A percentile compares a stretch with the other conserved stretches of the same genome.
Conservation (phyloP, 495 filamentous ascomycete species). For the Durotheca rogersii region DNA sequence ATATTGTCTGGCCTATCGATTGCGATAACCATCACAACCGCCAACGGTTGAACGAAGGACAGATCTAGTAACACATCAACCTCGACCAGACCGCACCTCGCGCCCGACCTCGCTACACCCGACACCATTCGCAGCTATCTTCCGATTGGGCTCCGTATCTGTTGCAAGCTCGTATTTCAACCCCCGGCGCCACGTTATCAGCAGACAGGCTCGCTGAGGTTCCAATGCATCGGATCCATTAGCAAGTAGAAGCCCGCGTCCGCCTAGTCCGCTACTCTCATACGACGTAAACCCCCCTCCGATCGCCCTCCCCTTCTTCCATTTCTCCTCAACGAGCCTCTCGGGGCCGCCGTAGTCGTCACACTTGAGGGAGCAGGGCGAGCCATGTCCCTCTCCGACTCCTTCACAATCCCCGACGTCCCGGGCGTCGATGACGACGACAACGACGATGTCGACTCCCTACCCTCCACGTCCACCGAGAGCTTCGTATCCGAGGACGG, state of each 20-base stretch:
- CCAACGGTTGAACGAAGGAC: too few relatives aligned
- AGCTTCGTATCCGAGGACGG: slow-evolving; percentile 59
- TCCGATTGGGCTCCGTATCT: not conserved
- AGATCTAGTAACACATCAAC: too few relatives aligned
- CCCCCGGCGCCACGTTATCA: slow-evolving; percentile 33
- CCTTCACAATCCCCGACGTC: slow-evolving; percentile 46
- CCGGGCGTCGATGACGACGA: slow-evolving; percentile 56
- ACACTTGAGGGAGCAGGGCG: too few relatives aligned
- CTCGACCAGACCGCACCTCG: too few relatives aligned
- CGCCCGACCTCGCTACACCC: slow-evolving; percentile 1
- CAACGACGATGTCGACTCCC: slow-evolving; percentile 75
- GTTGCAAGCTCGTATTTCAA: slow-evolving; percentile 3
- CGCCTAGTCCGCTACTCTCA: slow-evolving; percentile 31
- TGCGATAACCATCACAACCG: slow-evolving; percentile 5
- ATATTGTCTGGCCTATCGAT: too few relatives aligned
- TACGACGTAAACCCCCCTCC: too few relatives aligned
- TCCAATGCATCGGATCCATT: slow-evolving; percentile 35
- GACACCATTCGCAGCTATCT: slow-evolving; percentile 1
- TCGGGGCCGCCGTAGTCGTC: too few relatives aligned
- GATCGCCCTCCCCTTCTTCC: not conserved
- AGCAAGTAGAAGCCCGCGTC: too few relatives aligned
- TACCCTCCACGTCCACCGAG: slow-evolving; percentile 70
- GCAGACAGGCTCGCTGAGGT: slow-evolving; percentile 48
- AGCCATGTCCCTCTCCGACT: slow-evolving; percentile 45
- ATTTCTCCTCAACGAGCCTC: too few relatives aligned